phyloP scores from a whole-genome alignment of 768 basidiomycete genomes.

The Imleria badia region DNA sequence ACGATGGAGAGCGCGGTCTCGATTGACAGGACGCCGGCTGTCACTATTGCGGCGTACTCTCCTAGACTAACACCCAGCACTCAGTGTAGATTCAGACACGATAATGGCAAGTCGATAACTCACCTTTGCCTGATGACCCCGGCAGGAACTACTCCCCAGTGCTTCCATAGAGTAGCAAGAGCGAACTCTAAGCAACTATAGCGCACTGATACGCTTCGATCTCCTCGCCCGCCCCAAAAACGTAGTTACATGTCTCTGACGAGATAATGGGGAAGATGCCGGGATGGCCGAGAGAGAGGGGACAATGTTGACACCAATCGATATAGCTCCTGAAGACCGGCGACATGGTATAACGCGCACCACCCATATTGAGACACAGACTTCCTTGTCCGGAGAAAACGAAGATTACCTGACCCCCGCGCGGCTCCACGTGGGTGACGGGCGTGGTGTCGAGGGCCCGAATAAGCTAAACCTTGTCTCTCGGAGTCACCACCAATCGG shows the following conservation, averaged over 20 bases:
- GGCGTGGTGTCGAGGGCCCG: slow-evolving; percentile 40
- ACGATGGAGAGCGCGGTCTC: slow-evolving; percentile 58
- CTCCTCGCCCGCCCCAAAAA: slow-evolving; percentile 32
- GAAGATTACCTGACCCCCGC: slow-evolving; percentile 46
- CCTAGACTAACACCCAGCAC: slow-evolving; percentile 53
- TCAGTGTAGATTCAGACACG: neutral
- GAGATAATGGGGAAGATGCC: slow-evolving; percentile 49
- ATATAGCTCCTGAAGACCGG: slow-evolving; percentile 50
- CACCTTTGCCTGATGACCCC: slow-evolving; percentile 75
- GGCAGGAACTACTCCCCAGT: slow-evolving; percentile 63
- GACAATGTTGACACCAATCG: slow-evolving; percentile 55
- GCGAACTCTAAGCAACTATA: slow-evolving; percentile 64
- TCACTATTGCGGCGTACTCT: slow-evolving; percentile 70
- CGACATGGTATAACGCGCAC: slow-evolving; percentile 49
- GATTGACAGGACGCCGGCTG: slow-evolving; percentile 57
- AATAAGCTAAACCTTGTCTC: slow-evolving; percentile 44
- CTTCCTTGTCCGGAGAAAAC: slow-evolving; percentile 76
- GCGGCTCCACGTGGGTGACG: slow-evolving; percentile 31
- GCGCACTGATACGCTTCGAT: slow-evolving; percentile 52
- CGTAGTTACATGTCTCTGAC: slow-evolving; percentile 22
- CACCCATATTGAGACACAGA: slow-evolving; percentile 67
- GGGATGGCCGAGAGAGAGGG: slow-evolving; percentile 48
- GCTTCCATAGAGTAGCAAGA: slow-evolving; percentile 61
- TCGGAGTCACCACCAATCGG: slow-evolving; percentile 51
- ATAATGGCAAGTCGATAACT: slow-evolving; percentile 11